phyloP scores from a whole-genome alignment of 768 basidiomycete genomes.

The Boletus rubropictus region DNA sequence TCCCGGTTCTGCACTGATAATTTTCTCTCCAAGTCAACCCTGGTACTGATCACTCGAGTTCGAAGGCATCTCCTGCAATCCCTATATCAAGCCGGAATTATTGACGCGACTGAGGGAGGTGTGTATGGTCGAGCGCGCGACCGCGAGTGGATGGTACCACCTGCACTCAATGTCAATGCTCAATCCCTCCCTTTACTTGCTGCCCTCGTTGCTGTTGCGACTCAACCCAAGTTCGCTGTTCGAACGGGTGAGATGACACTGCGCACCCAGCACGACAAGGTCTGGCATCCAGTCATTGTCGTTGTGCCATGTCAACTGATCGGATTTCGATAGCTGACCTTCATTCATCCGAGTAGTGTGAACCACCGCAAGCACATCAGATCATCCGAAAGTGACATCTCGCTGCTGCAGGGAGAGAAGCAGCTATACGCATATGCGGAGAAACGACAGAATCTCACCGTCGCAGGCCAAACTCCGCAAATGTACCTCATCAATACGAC shows the following conservation, averaged over 20 bases:
- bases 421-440: conserved; percentile 79
- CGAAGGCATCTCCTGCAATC: conserved; percentile 72
- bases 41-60: conserved; percentile 76
- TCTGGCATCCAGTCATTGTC: conserved; percentile 28
- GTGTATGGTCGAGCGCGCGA: conserved; percentile 27
- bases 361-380: conserved; percentile 58
- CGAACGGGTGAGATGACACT: conserved; percentile 60
- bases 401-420: conserved; percentile 42
- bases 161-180: conserved; percentile 65
- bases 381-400: conserved; percentile 16
- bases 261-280: conserved; percentile 81
- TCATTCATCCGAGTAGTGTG: conserved; percentile 84
- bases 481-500: conserved; percentile 78
- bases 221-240: conserved; percentile 88
- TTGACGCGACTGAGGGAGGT: conserved; percentile 75
- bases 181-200: conserved; percentile 72
- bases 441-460: conserved; percentile 72
- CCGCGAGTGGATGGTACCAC: conserved; percentile 46
- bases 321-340: conserved; percentile 44
- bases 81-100: conserved; percentile 73
- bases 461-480: conserved; percentile 42
- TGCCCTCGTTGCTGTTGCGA: conserved; percentile 78
- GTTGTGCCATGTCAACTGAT: conserved; percentile 12
- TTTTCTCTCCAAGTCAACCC: conserved; percentile 82
- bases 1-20: conserved; percentile 78